phyloP scores from a whole-genome alignment of 805 yeast genomes.

The Tetrapisispora arboricola region DNA sequence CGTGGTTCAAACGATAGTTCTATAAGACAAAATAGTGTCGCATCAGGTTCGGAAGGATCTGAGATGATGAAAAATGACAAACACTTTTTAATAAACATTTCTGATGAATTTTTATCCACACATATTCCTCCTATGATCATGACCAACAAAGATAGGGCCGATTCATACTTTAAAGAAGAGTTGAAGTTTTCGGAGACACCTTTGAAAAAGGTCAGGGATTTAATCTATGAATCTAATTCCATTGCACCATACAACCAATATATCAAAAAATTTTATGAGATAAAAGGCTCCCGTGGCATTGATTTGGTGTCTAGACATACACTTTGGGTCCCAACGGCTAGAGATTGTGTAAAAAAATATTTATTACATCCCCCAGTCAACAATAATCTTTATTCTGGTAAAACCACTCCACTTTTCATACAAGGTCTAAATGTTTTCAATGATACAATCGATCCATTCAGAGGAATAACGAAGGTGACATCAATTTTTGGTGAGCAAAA shows the following conservation, averaged over 20 bases:
- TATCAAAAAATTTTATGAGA: not conserved
- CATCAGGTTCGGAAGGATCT: not conserved
- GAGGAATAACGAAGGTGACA: slow-evolving; percentile 20
- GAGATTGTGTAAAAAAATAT: not conserved
- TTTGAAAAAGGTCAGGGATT: not conserved
- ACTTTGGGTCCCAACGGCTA: slow-evolving; percentile 24
- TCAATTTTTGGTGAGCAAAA: slow-evolving; percentile 31
- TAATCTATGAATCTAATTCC: not conserved
- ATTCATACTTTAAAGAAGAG: not conserved
- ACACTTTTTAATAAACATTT: not conserved
- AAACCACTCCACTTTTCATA: slow-evolving; percentile 18
- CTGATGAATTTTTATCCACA: slow-evolving; percentile 1
- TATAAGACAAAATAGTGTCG: slow-evolving; percentile 1
- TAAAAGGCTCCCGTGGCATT: slow-evolving; percentile 5
- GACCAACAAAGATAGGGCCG: not conserved
- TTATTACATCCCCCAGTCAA: not conserved
- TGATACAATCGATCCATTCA: slow-evolving; percentile 12
- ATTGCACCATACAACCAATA: slow-evolving; percentile 1
- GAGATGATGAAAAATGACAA: not conserved
- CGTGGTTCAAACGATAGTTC: not conserved
- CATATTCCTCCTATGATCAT: not conserved
- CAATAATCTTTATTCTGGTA: slow-evolving; percentile 7
- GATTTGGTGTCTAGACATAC: slow-evolving; percentile 17
- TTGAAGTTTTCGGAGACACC: not conserved
- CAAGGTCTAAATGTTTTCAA: slow-evolving; percentile 17